Base-by-base conservation (phyloP, 2,329 filamentous ascomycete species). In the Pseudocercospora crystallina region DNA sequence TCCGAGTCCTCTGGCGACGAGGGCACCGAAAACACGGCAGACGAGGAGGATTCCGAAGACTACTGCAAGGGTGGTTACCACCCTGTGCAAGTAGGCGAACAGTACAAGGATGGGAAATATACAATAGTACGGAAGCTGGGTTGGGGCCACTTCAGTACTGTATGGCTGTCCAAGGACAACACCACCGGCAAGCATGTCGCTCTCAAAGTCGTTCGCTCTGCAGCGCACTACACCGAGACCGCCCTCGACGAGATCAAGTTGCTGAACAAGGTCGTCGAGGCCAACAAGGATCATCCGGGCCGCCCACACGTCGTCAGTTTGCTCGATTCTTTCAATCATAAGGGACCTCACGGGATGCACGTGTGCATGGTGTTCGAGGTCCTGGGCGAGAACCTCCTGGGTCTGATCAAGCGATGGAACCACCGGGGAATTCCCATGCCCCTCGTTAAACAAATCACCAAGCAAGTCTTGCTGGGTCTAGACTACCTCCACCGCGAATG, bases 291-390 rank as follows among this genome's bases (percentile, higher is more conserved):
- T 64, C 94, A 99, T 69, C 92, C 94, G 17, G 94, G 94, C 66
- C 86, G 92, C 61, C 89, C 89, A 71, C 92, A 97, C 66, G 94
- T 97, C 58, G 94, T 99, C 70, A 96, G 90, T 71, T 80, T 99
- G 34, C 81, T 97, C 62, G 92, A 97, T 72, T 96, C 90, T 0
- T 99, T 99, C 71, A 92, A 96, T 70, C 94, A 97, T 76, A 95
- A 95, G 71, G 94, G 94, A 8, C 92, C 92, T 37, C 95, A 99
- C 66, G 94, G 94, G 41, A 87, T 90, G 44, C 94, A 99, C 68
- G 90, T 97, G 52, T 99, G 94, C 77, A 97, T 99, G 92, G 94
- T 99, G 7, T 99, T 99, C 65, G 94, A 99, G 71, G 94, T 99
- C 3, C 74, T 99, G 49, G 94, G 94, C 47, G 91, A 97, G 79